Conservation (phyloP, 768 basidiomycete genomes). For the Neoboletus subvelutipes region DNA sequence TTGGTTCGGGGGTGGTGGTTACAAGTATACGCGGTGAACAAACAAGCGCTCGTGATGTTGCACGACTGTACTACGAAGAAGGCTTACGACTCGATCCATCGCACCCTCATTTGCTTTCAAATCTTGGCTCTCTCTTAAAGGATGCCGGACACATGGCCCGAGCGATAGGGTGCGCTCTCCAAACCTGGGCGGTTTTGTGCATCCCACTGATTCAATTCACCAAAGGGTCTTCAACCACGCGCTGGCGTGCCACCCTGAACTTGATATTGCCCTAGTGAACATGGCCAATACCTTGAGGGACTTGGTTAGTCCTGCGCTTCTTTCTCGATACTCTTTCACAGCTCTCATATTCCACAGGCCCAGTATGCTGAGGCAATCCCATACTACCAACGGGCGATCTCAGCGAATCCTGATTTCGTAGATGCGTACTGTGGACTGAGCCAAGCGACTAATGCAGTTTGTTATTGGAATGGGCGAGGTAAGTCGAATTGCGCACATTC, state of each 20-base stretch:
- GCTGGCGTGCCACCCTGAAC: conserved; percentile 41
- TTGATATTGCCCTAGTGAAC: conserved; percentile 52
- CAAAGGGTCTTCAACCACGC: conserved; percentile 42
- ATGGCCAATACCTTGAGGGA: conserved; percentile 53
- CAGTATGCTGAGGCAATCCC: conserved; percentile 43
- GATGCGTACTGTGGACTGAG: conserved; percentile 51
- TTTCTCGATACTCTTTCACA: background rate
- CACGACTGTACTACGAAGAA: conserved; percentile 43
- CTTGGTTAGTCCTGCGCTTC: conserved; percentile 29
- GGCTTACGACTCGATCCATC: conserved; percentile 44
- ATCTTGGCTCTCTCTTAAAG: conserved; percentile 50
- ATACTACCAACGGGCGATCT: conserved; percentile 46
- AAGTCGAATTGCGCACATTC: conserved; percentile 9
- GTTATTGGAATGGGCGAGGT: conserved; percentile 45
- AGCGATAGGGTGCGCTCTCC: conserved; percentile 40
- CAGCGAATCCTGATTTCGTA: conserved; percentile 41
- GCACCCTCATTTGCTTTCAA: conserved; percentile 51
- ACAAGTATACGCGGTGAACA: conserved; percentile 20
- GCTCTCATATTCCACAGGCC: conserved; percentile 28
- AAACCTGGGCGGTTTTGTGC: background rate
- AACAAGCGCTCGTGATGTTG: conserved; percentile 36
- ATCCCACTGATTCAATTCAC: conserved; percentile 2
- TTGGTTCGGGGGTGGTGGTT: conserved; percentile 25
- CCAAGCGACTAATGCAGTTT: conserved; percentile 45
- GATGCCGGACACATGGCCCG: conserved; percentile 43